These are phyloP conservation scores for Boletus coccyginus DNA, from an alignment of 768 basidiomycete species.

Conservation along the genomic window DNA sequence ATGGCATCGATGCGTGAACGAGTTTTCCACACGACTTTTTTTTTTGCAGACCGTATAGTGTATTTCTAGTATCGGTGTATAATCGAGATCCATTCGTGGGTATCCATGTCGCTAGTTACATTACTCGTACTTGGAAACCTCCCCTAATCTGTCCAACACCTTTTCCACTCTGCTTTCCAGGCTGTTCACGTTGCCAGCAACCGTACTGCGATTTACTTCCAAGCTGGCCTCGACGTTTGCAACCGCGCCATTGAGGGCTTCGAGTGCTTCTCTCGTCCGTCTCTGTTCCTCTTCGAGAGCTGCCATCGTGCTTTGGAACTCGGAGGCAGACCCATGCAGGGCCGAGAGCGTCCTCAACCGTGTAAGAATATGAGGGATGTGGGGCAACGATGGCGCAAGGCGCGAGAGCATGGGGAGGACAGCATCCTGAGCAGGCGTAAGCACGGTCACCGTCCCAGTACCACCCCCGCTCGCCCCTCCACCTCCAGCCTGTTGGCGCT, in stretches of 20 bases:
- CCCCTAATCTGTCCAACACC: constrained; percentile 44
- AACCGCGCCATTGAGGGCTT: constrained; percentile 68
- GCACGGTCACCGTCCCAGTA: constrained; percentile 11
- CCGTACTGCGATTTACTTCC: constrained; percentile 64
- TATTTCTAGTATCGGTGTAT: background rate
- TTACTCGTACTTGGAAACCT: constrained; percentile 21
- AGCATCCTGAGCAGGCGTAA: constrained; percentile 50
- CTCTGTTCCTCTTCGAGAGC: constrained; percentile 72
- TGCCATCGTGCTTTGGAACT: constrained; percentile 67
- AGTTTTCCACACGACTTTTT: background rate
- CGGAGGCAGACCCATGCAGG: constrained; percentile 77
- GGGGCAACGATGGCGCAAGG: constrained; percentile 69
- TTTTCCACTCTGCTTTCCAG: constrained; percentile 59
- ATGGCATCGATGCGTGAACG: constrained; percentile 20
- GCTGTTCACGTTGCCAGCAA: constrained; percentile 70
- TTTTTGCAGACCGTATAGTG: no score
- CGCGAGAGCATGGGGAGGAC: constrained; percentile 67
- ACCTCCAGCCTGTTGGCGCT: constrained; percentile 19
- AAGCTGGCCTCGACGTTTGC: constrained; percentile 73
- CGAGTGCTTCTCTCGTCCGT: constrained; percentile 57
- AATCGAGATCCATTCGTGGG: background rate
- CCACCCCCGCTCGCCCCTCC: constrained; percentile 5
- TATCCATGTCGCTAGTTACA: background rate
- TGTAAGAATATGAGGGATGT: constrained; percentile 86
- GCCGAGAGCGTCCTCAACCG: constrained; percentile 81